Conservation (phyloP, 23 red algal genomes). For the Gracilaria domingensis region DNA sequence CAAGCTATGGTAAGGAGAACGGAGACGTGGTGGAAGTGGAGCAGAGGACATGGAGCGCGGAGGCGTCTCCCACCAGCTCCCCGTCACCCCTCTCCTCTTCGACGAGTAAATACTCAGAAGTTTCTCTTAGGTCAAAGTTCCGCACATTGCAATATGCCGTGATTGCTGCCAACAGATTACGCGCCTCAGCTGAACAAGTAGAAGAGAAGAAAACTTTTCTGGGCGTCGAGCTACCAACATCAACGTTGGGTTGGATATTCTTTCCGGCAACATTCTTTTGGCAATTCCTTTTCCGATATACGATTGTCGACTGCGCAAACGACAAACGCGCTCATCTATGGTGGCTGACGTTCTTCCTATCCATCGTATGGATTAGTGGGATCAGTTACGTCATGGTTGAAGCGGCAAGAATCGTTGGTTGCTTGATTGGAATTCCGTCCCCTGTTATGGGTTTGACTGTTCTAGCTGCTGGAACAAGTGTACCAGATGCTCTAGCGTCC, state of each 20-base stretch:
- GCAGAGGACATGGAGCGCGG: conserved; percentile 3
- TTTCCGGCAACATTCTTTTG: conserved; percentile 68
- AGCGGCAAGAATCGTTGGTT: conserved; percentile 67
- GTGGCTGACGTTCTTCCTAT: conserved; percentile 61
- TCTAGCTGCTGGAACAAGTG: conserved; percentile 76
- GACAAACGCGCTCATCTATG: conserved; percentile 58
- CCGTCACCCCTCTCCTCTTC: neutral
- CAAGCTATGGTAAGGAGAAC: neutral
- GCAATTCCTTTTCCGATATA: conserved; percentile 55
- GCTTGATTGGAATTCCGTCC: conserved; percentile 74
- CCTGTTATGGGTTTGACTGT: conserved; percentile 74
- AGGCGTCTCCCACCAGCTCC: conserved; percentile 2
- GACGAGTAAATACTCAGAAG: conserved; percentile 16
- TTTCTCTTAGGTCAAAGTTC: conserved; percentile 54
- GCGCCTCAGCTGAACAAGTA: conserved; percentile 6
- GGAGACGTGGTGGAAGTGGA: neutral
- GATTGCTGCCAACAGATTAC: conserved; percentile 56
- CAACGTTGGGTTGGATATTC: conserved; percentile 44
- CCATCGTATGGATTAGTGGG: conserved; percentile 72
- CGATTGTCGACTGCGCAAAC: conserved; percentile 62
- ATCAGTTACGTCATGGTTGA: conserved; percentile 82
- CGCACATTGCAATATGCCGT: conserved; percentile 55
- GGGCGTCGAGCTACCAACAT: conserved; percentile 45
- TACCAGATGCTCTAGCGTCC: conserved; percentile 79
- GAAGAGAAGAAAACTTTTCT: conserved; percentile 31